These are phyloP conservation scores for Aquilaria sinensis DNA, from an alignment of 345 rosid genomes.

Conservation along the genomic window DNA sequence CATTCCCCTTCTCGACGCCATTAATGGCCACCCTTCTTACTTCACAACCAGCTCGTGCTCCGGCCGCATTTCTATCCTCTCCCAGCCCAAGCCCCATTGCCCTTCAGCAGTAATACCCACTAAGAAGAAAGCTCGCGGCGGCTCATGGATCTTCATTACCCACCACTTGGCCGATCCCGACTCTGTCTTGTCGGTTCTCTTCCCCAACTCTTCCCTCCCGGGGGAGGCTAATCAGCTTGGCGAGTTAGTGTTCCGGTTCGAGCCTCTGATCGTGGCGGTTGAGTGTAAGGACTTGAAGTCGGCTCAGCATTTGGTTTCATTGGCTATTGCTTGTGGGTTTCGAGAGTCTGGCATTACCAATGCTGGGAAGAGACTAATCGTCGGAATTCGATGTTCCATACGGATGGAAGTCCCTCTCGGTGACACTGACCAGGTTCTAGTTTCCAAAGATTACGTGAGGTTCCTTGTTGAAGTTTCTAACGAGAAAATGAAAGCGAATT, in stretches of 20 bases:
- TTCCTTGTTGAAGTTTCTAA: conserved; percentile 67
- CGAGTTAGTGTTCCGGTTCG: conserved; percentile 74
- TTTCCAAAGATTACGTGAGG: conserved; percentile 57
- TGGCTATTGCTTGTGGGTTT: conserved; percentile 64
- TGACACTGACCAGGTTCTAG: conserved; percentile 39
- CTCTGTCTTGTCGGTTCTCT: conserved; percentile 45
- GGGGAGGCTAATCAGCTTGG: conserved; percentile 10
- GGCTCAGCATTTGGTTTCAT: conserved; percentile 61
- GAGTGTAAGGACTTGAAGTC: conserved; percentile 63
- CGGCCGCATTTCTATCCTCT: conserved; percentile 85
- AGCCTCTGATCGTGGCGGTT: conserved; percentile 80
- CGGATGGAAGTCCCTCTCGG: conserved; percentile 89
- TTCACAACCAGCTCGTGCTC: conserved; percentile 96
- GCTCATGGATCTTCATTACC: conserved; percentile 74
- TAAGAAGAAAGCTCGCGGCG: conserved; percentile 76
- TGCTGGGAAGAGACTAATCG: conserved; percentile 66
- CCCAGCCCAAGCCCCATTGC: conserved; percentile 42
- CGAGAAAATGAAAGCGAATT: conserved; percentile 83
- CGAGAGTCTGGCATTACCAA: conserved; percentile 86
- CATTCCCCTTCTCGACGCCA: conserved; percentile 57
- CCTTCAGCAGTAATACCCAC: conserved; percentile 8
- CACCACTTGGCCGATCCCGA: conserved; percentile 60
- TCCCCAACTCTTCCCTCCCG: conserved; percentile 16
- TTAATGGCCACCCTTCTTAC: conserved; percentile 69
- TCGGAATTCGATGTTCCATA: conserved; percentile 77